Conservation (phyloP, 2,329 filamentous ascomycete genomes). For the Teratosphaeria zuluensis region DNA sequence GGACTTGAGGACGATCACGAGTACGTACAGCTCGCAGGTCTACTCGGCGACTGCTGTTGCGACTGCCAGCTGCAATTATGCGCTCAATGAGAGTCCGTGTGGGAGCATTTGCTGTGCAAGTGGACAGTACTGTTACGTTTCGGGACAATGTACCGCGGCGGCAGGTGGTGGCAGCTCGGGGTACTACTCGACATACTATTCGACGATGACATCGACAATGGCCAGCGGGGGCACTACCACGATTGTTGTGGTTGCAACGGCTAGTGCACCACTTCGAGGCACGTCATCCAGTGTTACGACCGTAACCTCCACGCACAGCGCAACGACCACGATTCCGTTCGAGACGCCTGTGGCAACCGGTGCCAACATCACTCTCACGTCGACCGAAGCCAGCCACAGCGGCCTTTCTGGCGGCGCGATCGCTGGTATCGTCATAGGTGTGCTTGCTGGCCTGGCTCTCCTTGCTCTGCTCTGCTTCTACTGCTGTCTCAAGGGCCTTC, state of each 20-base stretch:
- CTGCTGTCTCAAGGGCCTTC: conserved; percentile 50
- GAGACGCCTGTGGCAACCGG: conserved; percentile 45
- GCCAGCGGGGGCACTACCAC: conserved; percentile 37
- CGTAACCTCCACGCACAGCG: conserved; percentile 36
- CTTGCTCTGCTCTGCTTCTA: conserved; percentile 65
- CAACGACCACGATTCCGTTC: conserved; percentile 41
- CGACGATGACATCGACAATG: neutral
- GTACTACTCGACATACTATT: conserved; percentile 40
- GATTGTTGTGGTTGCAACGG: conserved; percentile 39
- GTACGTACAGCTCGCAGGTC: conserved; percentile 42
- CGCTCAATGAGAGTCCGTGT: conserved; percentile 48
- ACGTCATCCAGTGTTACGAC: conserved; percentile 48
- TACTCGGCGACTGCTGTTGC: conserved; percentile 15
- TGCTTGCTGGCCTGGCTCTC: conserved; percentile 56
- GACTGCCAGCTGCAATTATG: conserved; percentile 35
- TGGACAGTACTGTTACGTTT: conserved; percentile 56
- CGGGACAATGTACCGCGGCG: conserved; percentile 50
- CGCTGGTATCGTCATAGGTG: conserved; percentile 70
- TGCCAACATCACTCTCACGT: conserved; percentile 33
- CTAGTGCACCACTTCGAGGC: conserved; percentile 41
- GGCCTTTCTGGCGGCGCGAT: conserved; percentile 62
- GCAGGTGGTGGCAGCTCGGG: conserved; percentile 37
- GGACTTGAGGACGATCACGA: conserved; percentile 42
- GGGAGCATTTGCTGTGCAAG: conserved; percentile 61
- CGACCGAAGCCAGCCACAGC: conserved; percentile 14